Conservation (phyloP, 192 early-diverging fungal species). For the Backusella psychrophila region DNA sequence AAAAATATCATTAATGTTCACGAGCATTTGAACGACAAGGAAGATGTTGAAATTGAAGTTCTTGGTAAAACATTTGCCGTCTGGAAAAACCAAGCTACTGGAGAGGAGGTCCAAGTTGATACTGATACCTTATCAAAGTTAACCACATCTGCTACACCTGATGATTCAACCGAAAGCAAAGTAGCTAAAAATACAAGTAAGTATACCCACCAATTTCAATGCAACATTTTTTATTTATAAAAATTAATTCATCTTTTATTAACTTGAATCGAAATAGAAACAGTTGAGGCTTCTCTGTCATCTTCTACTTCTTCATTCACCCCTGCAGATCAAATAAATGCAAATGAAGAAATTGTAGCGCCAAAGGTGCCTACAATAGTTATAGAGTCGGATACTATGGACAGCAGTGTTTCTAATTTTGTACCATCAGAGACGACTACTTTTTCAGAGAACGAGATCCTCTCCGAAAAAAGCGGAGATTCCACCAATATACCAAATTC, state of each 20-base stretch:
- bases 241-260: background rate
- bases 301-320: background rate
- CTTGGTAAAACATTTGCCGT: conserved; percentile 10
- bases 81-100: background rate
- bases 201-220: background rate
- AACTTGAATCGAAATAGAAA: background rate
- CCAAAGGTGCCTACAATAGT: background rate
- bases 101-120: background rate
- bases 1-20: conserved; percentile 10
- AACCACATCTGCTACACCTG: background rate
- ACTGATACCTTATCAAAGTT: background rate
- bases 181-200: background rate
- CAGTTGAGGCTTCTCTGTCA: background rate
- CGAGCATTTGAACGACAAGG: conserved; percentile 3
- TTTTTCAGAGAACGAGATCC: background rate
- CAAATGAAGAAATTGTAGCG: background rate
- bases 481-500: background rate
- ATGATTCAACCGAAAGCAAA: background rate
- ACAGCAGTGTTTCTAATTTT: background rate
- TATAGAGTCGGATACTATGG: background rate
- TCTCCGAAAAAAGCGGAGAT: background rate
- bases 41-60: conserved; percentile 3
- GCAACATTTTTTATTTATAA: background rate
- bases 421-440: background rate
- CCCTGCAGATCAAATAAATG: background rate